phyloP scores from a whole-genome alignment of 176 grass and related monocot species.

The Triticum dicoccoides region DNA sequence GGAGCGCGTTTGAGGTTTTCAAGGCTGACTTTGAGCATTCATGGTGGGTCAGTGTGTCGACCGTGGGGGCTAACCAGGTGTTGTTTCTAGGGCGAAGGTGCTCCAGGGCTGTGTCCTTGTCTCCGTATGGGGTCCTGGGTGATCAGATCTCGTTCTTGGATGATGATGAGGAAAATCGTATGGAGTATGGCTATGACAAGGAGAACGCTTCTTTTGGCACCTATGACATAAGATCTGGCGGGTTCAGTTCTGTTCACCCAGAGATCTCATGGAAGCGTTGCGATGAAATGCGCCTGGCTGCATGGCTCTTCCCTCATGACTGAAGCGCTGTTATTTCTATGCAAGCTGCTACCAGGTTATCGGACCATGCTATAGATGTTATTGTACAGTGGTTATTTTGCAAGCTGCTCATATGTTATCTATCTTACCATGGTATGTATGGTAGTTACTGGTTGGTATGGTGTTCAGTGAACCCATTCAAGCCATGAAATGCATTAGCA shows the following conservation, averaged over 20 bases:
- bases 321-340: background rate
- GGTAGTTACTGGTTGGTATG: background rate
- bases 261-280: background rate
- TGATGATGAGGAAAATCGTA: background rate
- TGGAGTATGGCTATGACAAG: background rate
- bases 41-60: background rate
- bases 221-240: background rate
- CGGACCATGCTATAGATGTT: background rate
- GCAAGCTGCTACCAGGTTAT: background rate
- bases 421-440: background rate
- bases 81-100: slow-evolving; percentile 6
- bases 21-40: slow-evolving; percentile 1
- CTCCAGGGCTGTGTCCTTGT: background rate
- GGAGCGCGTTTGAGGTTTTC: background rate
- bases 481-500: background rate
- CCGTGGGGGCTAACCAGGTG: background rate
- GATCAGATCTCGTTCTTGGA: background rate
- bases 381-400: background rate
- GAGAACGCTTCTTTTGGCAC: background rate
- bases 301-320: background rate
- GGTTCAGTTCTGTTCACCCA: background rate
- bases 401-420: background rate
- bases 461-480: background rate
- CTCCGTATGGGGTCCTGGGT: background rate
- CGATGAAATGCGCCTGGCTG: background rate